A percentile compares a stretch with the other conserved stretches of the same genome.
Evolutionary conservation across 192 early-diverging fungal genomes (phyloP).

Genomic region (Jimgerdemannia lactiflua): DNA sequence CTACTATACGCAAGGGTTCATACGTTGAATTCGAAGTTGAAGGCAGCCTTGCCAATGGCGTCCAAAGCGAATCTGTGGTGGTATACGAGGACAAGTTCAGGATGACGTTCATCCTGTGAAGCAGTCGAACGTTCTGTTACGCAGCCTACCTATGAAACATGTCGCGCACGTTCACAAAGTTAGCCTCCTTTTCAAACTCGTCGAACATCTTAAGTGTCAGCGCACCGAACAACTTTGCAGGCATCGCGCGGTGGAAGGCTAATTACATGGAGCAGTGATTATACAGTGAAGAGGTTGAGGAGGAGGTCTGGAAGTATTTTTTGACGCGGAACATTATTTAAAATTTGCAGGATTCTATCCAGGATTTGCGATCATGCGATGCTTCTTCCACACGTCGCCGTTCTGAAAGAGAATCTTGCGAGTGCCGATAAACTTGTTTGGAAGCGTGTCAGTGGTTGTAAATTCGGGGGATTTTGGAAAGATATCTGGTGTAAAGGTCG

Average conservation of each 20-base stretch:
- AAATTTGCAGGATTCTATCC: background rate
- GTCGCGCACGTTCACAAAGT: slow-evolving; percentile 6
- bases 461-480: background rate
- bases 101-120: no score
- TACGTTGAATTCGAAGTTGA: slow-evolving; percentile 7
- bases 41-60: slow-evolving; percentile 14
- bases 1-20: background rate
- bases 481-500: background rate
- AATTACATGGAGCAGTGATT: background rate
- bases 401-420: background rate
- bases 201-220: slow-evolving; percentile 3
- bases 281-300: no score
- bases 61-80: slow-evolving; percentile 11
- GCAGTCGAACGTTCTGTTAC: no score
- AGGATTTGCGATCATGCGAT: background rate
- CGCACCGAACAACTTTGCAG: slow-evolving; percentile 22
- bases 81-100: no score
- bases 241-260: slow-evolving; percentile 24
- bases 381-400: background rate
- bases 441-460: background rate
- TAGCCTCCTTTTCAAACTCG: slow-evolving; percentile 3
- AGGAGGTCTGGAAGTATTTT: no score
- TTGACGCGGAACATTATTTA: no score
- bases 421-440: background rate
- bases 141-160: slow-evolving; percentile 3